These are phyloP conservation scores for Cercospora nicotianae DNA, from an alignment of 2,329 filamentous ascomycete genomes.

Conservation along the genomic window DNA sequence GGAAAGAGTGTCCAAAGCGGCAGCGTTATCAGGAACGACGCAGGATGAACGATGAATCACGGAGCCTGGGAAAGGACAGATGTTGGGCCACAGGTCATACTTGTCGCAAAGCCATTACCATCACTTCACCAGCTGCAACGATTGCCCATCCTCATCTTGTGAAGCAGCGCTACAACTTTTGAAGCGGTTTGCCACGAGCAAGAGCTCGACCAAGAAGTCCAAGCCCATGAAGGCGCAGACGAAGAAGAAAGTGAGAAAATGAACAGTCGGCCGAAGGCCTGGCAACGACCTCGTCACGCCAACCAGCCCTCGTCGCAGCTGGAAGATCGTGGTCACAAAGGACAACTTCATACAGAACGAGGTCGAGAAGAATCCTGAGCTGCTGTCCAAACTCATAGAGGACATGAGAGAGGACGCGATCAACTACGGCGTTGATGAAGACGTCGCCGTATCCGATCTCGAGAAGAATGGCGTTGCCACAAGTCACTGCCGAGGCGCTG, in stretches of 20 bases:
- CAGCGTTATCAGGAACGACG: no score
- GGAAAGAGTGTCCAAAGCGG: no score
- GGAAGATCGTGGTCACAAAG: slow-evolving; percentile 82
- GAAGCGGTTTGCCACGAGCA: slow-evolving; percentile 29
- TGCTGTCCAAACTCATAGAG: slow-evolving; percentile 87
- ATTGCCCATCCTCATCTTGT: no score
- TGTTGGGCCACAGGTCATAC: no score
- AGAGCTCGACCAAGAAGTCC: slow-evolving; percentile 26
- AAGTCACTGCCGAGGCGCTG: slow-evolving; percentile 72
- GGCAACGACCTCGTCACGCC: slow-evolving; percentile 70
- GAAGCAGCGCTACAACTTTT: no score
- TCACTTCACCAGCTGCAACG: no score
- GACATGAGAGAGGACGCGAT: slow-evolving; percentile 88
- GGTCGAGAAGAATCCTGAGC: slow-evolving; percentile 78
- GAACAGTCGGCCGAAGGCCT: slow-evolving; percentile 85
- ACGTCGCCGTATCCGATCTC: slow-evolving; percentile 84
- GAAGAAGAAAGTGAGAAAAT: slow-evolving; percentile 89
- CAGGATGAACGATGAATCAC: no score
- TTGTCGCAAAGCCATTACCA: no score
- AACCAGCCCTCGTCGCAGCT: slow-evolving; percentile 58
- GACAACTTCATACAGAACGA: slow-evolving; percentile 90
- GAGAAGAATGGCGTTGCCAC: slow-evolving; percentile 83
- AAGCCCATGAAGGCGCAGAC: slow-evolving; percentile 66
- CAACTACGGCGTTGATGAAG: slow-evolving; percentile 84
- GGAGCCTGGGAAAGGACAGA: no score